These are phyloP conservation scores for Flaveria ramosissima DNA, from an alignment of 129 eudicot genomes.

Conservation along the genomic window DNA sequence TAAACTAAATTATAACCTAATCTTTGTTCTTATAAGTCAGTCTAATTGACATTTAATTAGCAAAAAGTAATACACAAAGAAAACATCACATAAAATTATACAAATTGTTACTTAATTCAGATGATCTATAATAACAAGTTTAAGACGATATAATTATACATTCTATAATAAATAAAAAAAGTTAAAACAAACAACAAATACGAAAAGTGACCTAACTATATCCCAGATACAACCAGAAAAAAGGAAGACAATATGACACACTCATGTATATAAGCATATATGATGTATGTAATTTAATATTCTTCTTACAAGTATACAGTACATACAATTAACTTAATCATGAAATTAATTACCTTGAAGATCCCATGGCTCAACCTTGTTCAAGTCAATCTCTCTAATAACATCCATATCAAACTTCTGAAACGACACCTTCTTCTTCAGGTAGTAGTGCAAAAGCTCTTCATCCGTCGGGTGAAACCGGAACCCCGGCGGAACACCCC, in stretches of 20 bases:
- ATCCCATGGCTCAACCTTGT: slow-evolving; percentile 97
- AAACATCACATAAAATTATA: neutral
- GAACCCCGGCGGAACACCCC: slow-evolving; percentile 97
- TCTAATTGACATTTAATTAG: neutral
- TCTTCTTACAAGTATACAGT: neutral
- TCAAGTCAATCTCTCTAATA: slow-evolving; percentile 80
- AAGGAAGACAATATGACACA: neutral
- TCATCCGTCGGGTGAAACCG: slow-evolving; percentile 96
- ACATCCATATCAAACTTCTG: slow-evolving; percentile 97
- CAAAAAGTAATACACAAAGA: neutral
- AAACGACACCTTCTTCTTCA: slow-evolving; percentile 84
- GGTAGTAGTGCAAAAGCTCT: slow-evolving; percentile 87
- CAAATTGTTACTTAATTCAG: no score
- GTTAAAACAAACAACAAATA: neutral
- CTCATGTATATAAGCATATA: neutral
- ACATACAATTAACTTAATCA: neutral
- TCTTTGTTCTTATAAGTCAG: neutral
- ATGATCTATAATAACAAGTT: no score
- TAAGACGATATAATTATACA: no score
- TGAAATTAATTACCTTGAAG: slow-evolving; percentile 67
- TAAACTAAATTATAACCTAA: neutral
- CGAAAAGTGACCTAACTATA: neutral
- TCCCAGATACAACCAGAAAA: neutral
- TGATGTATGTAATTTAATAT: neutral
- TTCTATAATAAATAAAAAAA: no score